Conservation (phyloP, 306 rosid genomes). For the Vicia faba region DNA sequence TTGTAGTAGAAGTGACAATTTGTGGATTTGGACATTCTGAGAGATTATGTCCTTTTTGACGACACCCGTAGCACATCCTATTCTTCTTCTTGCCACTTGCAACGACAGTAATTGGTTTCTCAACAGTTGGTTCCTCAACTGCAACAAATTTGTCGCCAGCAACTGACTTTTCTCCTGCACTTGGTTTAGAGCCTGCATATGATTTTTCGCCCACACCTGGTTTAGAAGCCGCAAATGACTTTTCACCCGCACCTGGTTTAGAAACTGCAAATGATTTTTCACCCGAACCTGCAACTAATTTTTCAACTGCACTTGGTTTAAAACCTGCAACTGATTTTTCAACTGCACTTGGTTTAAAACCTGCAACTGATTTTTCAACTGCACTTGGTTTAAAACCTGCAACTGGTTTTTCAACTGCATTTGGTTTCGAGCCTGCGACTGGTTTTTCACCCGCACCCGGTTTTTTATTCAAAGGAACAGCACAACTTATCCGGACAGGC, state of each 20-base stretch:
- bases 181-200: too few species aligned
- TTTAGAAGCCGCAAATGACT: too few species aligned
- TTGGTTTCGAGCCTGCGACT: not conserved
- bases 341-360: not conserved
- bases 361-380: not conserved
- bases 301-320: not conserved
- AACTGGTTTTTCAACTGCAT: conserved; percentile 5
- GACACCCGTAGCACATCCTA: conserved; percentile 86
- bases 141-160: not conserved
- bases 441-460: conserved; percentile 15
- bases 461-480: conserved; percentile 73
- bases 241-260: not conserved
- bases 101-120: conserved; percentile 29
- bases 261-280: not conserved
- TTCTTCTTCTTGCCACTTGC: conserved; percentile 69
- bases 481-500: conserved; percentile 77
- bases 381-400: not conserved
- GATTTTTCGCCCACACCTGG: too few species aligned
- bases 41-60: conserved; percentile 82
- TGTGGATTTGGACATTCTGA: conserved; percentile 72
- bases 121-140: not conserved
- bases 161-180: not conserved
- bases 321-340: not conserved
- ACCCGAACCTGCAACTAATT: not conserved
- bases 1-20: conserved; percentile 39